Conservation (phyloP, 2,329 filamentous ascomycete genomes). For the Lasiodiplodia citricola region DNA sequence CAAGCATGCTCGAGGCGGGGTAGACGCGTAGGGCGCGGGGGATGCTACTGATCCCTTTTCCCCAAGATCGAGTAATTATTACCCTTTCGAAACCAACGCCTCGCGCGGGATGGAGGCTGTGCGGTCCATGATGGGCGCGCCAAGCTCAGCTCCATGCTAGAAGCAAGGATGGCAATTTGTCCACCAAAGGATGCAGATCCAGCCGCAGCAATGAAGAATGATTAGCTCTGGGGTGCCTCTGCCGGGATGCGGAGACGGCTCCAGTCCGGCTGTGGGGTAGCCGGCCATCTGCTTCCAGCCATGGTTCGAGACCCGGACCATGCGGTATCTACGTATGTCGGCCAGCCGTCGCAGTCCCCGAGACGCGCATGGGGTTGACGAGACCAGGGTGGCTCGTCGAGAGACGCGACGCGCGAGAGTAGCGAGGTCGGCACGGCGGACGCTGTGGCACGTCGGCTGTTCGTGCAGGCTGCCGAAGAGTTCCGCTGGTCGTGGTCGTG, state of each 20-base stretch:
- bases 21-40: not conserved
- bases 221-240: not conserved
- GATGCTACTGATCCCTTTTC: slow-evolving; percentile 7
- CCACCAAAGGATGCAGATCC: not conserved
- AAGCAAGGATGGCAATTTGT: not conserved
- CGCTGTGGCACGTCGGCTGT: slow-evolving; percentile 7
- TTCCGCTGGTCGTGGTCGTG: not conserved
- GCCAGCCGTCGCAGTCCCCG: not conserved
- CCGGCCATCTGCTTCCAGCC: not conserved
- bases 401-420: slow-evolving; percentile 1
- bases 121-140: not conserved
- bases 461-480: not conserved
- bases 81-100: slow-evolving; percentile 10
- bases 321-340: not conserved
- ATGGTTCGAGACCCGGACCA: not conserved
- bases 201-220: not conserved
- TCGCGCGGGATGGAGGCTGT: slow-evolving; percentile 1
- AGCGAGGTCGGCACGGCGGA: slow-evolving; percentile 12
- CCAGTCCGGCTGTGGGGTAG: slow-evolving; percentile 9
- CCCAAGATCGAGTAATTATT: slow-evolving; percentile 17
- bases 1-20: slow-evolving; percentile 4
- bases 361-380: slow-evolving; percentile 1
- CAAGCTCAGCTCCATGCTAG: not conserved
- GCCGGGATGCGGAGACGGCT: slow-evolving; percentile 6
- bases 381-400: not conserved